These are phyloP conservation scores for Zymoseptoria brevis DNA, from an alignment of 2,329 filamentous ascomycete species.

Conservation along the genomic window DNA sequence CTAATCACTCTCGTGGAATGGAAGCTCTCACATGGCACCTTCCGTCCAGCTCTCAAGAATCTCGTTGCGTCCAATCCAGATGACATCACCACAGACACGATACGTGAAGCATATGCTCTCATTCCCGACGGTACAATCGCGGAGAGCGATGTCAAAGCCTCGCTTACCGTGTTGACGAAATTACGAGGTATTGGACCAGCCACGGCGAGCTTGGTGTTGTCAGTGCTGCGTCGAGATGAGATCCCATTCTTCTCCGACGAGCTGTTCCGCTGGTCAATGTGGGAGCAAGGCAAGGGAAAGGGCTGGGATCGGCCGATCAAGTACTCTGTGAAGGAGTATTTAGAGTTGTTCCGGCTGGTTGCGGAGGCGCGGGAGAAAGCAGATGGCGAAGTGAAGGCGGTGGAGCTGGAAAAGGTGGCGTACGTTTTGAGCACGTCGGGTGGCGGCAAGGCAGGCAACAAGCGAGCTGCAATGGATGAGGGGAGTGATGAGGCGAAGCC, in stretches of 20 bases:
- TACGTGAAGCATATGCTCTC: slow-evolving; percentile 44
- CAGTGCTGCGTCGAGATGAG: slow-evolving; percentile 51
- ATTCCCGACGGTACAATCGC: slow-evolving; percentile 31
- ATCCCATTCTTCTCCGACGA: slow-evolving; percentile 77
- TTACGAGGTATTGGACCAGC: slow-evolving; percentile 73
- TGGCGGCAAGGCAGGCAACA: background rate
- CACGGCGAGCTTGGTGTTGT: slow-evolving; percentile 66
- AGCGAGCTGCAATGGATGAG: background rate
- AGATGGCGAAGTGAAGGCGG: slow-evolving; percentile 16
- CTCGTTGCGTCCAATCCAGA: slow-evolving; percentile 53
- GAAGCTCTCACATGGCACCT: slow-evolving; percentile 57
- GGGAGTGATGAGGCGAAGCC: background rate
- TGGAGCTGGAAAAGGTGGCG: slow-evolving; percentile 14
- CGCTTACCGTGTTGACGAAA: slow-evolving; percentile 48
- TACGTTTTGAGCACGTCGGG: slow-evolving; percentile 13
- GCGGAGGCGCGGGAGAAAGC: slow-evolving; percentile 38
- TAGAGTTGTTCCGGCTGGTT: slow-evolving; percentile 40
- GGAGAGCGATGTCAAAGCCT: slow-evolving; percentile 23
- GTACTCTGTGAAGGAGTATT: slow-evolving; percentile 64
- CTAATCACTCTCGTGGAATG: slow-evolving; percentile 57
- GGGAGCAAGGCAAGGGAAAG: slow-evolving; percentile 32
- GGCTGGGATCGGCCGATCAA: slow-evolving; percentile 50
- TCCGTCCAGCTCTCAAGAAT: slow-evolving; percentile 38
- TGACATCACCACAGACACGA: slow-evolving; percentile 39
- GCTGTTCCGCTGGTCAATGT: slow-evolving; percentile 63